Percentiles rank a stretch among this genome's conserved stretches.
These are phyloP conservation scores for Xerocomus brunneocitrinus DNA, from an alignment of 768 basidiomycete genomes.

Conservation along the genomic window DNA sequence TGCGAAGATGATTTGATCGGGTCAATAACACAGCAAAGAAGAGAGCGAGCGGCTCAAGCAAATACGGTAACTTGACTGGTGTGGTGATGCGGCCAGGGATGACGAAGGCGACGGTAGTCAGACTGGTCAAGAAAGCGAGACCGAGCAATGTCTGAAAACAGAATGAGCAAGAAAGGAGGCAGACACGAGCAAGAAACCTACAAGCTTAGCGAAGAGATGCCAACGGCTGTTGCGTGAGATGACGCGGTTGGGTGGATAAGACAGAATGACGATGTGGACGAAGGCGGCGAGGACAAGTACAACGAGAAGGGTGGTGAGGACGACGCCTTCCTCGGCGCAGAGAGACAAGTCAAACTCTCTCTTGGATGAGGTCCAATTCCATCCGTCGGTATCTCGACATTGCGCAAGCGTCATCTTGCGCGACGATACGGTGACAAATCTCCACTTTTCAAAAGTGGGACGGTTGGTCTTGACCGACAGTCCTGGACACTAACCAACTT, in stretches of 20 bases:
- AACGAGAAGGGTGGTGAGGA: conserved; percentile 52
- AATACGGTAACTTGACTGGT: too few species aligned
- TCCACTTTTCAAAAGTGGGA: too few species aligned
- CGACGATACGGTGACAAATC: background rate
- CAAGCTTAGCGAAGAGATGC: conserved; percentile 61
- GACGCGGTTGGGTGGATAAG: conserved; percentile 22
- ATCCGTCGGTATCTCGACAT: background rate
- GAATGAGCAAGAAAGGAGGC: background rate
- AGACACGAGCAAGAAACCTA: conserved; percentile 33
- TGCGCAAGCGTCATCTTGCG: background rate
- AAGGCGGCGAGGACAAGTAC: conserved; percentile 41
- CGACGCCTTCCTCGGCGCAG: conserved; percentile 49
- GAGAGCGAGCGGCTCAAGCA: too few species aligned
- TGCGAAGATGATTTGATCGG: too few species aligned
- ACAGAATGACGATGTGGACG: conserved; percentile 33
- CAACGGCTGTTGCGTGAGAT: conserved; percentile 46
- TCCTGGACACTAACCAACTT: too few species aligned
- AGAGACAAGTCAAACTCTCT: background rate
- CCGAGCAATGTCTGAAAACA: too few species aligned
- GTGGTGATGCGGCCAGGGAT: too few species aligned
- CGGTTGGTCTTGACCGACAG: too few species aligned
- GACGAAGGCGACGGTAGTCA: too few species aligned
- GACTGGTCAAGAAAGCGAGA: too few species aligned
- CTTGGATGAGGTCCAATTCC: background rate
- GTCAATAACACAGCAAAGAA: too few species aligned